A percentile compares a stretch with the other conserved stretches of the same genome.
phyloP scores from a whole-genome alignment of 257 asterid genomes.

The Ballota nigra region DNA sequence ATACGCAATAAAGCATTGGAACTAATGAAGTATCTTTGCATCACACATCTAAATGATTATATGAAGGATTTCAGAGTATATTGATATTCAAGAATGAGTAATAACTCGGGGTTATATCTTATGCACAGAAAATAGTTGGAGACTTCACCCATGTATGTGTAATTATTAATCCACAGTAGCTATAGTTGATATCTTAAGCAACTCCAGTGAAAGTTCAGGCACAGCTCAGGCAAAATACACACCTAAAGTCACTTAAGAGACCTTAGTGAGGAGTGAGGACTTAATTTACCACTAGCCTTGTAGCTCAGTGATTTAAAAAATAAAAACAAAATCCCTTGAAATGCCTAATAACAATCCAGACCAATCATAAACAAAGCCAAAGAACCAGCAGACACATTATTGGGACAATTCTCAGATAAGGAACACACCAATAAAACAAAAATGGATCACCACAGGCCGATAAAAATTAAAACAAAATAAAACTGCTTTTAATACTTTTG shows the following conservation, averaged over 20 bases:
- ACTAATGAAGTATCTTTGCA: too few species aligned
- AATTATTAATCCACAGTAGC: too few species aligned
- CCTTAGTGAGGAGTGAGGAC: not conserved
- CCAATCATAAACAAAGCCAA: too few species aligned
- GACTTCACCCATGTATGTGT: too few species aligned
- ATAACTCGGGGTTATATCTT: too few species aligned
- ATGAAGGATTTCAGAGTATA: too few species aligned
- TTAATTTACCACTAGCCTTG: not conserved
- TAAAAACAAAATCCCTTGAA: not conserved
- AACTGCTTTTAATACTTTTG: not conserved
- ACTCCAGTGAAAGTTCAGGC: not conserved
- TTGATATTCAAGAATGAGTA: too few species aligned
- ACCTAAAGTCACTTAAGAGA: not conserved
- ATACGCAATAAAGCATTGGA: too few species aligned
- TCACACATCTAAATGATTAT: too few species aligned
- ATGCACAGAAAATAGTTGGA: too few species aligned
- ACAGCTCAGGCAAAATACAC: not conserved
- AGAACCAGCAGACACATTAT: not conserved
- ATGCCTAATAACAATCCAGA: not conserved
- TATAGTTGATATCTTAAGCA: too few species aligned
- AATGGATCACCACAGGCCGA: conserved; percentile 20
- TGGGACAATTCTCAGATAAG: not conserved
- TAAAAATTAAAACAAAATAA: too few species aligned
- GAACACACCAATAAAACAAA: not conserved
- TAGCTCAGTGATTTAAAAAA: not conserved